Evolutionary conservation across 2,329 filamentous ascomycete species (phyloP).

Genomic region (Emmonsiellopsis sp.): DNA sequence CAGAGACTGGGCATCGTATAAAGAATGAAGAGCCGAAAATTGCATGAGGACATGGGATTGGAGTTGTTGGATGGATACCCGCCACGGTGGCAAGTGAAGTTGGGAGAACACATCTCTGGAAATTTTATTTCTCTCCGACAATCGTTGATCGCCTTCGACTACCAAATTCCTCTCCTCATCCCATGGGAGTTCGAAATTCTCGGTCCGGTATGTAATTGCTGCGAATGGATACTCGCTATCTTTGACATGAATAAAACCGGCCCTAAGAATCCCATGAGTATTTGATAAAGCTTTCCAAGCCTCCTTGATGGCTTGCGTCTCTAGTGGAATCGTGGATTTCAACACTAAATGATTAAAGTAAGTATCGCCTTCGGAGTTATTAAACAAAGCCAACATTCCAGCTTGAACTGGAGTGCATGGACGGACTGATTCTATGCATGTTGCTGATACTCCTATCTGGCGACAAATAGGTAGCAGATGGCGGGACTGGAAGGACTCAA

Average conservation of each 20-base stretch:
- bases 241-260: conserved; percentile 58
- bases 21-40: conserved; percentile 62
- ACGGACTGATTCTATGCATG: conserved; percentile 48
- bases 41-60: conserved; percentile 26
- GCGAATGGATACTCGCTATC: conserved; percentile 55
- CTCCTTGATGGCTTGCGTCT: conserved; percentile 33
- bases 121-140: neutral
- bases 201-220: conserved; percentile 56
- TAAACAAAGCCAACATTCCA: conserved; percentile 68
- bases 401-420: conserved; percentile 74
- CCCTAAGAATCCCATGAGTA: conserved; percentile 63
- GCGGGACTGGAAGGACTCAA: conserved; percentile 41
- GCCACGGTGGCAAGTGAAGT: conserved; percentile 55
- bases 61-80: conserved; percentile 39
- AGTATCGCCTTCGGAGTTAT: conserved; percentile 54
- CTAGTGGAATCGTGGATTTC: conserved; percentile 33
- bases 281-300: conserved; percentile 52
- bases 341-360: conserved; percentile 68
- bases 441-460: conserved; percentile 19
- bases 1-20: conserved; percentile 77
- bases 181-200: conserved; percentile 32
- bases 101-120: conserved; percentile 27
- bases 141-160: neutral
- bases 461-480: conserved; percentile 27
- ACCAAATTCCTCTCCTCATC: neutral